Conservation (phyloP, 2,329 filamentous ascomycete species). For the Pestalotiopsis sp. region DNA sequence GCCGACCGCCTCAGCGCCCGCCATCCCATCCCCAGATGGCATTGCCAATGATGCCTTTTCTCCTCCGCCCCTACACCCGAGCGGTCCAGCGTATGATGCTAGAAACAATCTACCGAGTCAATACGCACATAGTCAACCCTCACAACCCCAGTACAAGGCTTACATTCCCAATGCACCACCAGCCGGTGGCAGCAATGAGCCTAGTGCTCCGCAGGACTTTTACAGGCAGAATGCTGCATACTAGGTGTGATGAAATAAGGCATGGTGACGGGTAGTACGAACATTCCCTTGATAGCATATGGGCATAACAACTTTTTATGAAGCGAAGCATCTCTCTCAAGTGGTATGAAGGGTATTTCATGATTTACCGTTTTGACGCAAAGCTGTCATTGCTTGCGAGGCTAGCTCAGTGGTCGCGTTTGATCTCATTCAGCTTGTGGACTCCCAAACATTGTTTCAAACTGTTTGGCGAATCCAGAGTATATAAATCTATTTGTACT, state of each 20-base stretch:
- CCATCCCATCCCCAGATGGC: constrained; percentile 39
- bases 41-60: constrained; percentile 34
- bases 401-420: background rate
- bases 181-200: constrained; percentile 35
- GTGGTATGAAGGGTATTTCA: background rate
- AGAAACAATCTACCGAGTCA: constrained; percentile 56
- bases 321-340: background rate
- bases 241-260: constrained; percentile 16
- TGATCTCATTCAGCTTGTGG: background rate
- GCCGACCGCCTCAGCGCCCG: constrained; percentile 42
- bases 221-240: constrained; percentile 50
- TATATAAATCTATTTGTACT: constrained; percentile 3
- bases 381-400: background rate
- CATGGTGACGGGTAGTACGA: background rate
- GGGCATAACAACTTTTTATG: background rate
- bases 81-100: constrained; percentile 50
- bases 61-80: constrained; percentile 47
- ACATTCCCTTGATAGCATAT: background rate
- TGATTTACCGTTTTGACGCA: background rate
- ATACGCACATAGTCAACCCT: constrained; percentile 17
- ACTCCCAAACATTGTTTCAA: background rate
- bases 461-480: background rate
- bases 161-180: constrained; percentile 52
- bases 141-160: constrained; percentile 60
- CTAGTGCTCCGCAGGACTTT: constrained; percentile 58